Evolutionary conservation across 2,329 filamentous ascomycete genomes (phyloP), one percentile per base, ranked within the genome.

Genomic region (Apiospora rasikravindrae): DNA sequence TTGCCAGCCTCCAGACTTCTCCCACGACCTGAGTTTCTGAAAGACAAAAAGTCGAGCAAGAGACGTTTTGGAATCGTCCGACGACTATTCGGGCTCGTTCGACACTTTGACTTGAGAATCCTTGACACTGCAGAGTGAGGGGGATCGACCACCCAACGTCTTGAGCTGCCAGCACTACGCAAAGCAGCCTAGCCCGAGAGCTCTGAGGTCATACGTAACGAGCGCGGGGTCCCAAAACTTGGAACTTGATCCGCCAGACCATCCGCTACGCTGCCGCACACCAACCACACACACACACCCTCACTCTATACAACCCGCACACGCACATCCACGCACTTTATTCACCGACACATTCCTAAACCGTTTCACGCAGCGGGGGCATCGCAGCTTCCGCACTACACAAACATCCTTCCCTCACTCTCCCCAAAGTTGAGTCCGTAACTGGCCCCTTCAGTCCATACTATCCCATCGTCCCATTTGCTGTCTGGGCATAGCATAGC

Each of bases 201-300:
- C 70, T 69, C 64, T 67, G 72, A 73, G 72, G 70, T 73, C 72
- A 71, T 70, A 73, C 70, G 72, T 69, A 64, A 61, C 42, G 64
- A 71, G 70, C 70, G 72, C 72, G 72, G 67, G 72, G 72, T 71
- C 69, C 70, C 69, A 69, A 49, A 69, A 44, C 67, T n/a, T 45
- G 67, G 69, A 70, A 70, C 47, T 7, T 61, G 49, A 61, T 26
- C 49, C 29, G 37, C 45, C 51, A 47, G 69, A 47, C 47, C 37
- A 47, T n/a, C 24, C 49, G 49, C 49, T 53, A 29, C 49, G 8
- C 51, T 57, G 29, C 26, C 33, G 33, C 49, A 53, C n/a, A 61
- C 53, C 51, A 57, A 14, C 51, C 29, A 2, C 24, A 29, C 51
- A 29, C 24, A 29, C 24, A 26, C 44, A 47, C 44, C 44, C 16